Percentiles rank a stretch among this genome's conserved stretches.
Conservation (phyloP, 495 filamentous ascomycete genomes). For the Xylaria scruposa region DNA sequence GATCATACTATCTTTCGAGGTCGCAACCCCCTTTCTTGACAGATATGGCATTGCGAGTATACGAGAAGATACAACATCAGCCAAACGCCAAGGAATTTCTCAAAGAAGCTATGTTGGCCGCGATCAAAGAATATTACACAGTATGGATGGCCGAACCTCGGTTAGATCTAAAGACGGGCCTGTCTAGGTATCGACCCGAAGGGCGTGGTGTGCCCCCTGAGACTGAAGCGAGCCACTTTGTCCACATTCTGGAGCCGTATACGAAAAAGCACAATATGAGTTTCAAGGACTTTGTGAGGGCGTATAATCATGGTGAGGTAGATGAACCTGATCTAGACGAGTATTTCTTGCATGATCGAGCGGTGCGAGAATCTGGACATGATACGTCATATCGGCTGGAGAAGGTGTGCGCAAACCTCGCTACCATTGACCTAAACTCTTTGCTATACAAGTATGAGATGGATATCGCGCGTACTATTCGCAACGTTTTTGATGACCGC, state of each 20-base stretch:
- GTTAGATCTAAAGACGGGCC: constrained; percentile 77
- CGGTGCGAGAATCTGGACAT: constrained; percentile 95
- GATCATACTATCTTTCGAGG: constrained; percentile 90
- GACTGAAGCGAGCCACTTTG: constrained; percentile 88
- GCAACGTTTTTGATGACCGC: constrained; percentile 77
- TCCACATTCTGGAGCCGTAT: constrained; percentile 85
- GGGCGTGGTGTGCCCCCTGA: constrained; percentile 94
- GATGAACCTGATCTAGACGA: constrained; percentile 87
- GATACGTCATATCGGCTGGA: constrained; percentile 95
- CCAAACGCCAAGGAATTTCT: constrained; percentile 79
- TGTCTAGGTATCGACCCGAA: constrained; percentile 88
- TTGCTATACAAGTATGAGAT: constrained; percentile 94
- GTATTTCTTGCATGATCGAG: constrained; percentile 94
- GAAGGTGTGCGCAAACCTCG: constrained; percentile 82
- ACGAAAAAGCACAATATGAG: constrained; percentile 81
- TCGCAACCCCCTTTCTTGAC: constrained; percentile 97
- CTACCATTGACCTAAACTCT: constrained; percentile 93
- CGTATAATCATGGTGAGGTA: constrained; percentile 82
- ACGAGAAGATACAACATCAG: constrained; percentile 84
- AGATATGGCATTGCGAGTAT: constrained; percentile 92
- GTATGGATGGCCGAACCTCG: constrained; percentile 88
- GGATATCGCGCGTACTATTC: constrained; percentile 86
- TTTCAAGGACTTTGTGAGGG: constrained; percentile 81
- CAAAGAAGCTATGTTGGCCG: constrained; percentile 77
- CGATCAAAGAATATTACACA: constrained; percentile 94